phyloP scores from a whole-genome alignment of 768 basidiomycete genomes.

The Kwoniella sp. region DNA sequence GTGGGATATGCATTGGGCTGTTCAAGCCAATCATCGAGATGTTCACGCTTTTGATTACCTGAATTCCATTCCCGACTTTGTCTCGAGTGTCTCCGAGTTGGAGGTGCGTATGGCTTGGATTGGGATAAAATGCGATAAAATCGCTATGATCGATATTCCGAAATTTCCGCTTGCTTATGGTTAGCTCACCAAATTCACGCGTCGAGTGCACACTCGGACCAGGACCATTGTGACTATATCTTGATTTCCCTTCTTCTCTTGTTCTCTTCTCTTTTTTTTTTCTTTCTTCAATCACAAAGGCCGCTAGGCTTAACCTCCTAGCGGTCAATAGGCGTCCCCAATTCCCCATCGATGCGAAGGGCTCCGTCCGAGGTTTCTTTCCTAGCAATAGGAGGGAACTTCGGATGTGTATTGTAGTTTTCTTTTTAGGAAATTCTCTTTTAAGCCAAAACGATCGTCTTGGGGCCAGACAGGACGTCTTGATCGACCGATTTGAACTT shows the following conservation, averaged over 20 bases:
- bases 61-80: constrained; percentile 8
- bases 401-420: background rate
- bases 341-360: constrained; percentile 39
- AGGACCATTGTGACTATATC: too few relatives aligned
- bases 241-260: background rate
- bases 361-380: constrained; percentile 29
- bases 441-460: constrained; percentile 4
- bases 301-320: constrained; percentile 3
- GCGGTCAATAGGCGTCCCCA: constrained; percentile 24
- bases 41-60: too few relatives aligned
- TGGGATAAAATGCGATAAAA: constrained; percentile 16
- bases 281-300: constrained; percentile 7
- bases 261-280: constrained; percentile 1
- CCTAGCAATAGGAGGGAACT: too few relatives aligned
- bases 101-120: too few relatives aligned
- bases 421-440: constrained; percentile 12
- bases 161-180: constrained; percentile 7
- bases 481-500: constrained; percentile 30
- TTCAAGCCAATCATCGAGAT: too few relatives aligned
- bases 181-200: background rate
- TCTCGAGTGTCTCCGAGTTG: too few relatives aligned
- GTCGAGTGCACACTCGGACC: too few relatives aligned
- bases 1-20: too few relatives aligned
- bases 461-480: constrained; percentile 54
- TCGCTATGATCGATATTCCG: background rate